Conservation (phyloP, 345 rosid species). For the Isatis tinctoria region DNA sequence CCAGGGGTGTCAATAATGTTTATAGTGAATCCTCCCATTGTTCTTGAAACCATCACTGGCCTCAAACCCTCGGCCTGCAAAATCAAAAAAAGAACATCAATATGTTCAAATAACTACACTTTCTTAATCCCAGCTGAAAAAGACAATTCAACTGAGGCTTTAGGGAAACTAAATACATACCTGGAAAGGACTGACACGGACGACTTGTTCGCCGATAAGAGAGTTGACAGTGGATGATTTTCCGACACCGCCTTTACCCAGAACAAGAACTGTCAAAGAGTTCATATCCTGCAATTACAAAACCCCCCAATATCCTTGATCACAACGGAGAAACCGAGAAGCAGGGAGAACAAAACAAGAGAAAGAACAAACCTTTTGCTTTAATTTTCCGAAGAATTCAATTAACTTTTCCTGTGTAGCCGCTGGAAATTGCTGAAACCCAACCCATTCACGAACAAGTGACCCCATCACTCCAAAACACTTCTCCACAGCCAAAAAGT, state of each 20-base stretch:
- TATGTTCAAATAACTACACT: background rate
- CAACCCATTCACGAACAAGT: conserved; percentile 66
- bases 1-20: conserved; percentile 82
- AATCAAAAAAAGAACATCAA: background rate
- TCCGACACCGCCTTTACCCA: conserved; percentile 89
- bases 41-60: conserved; percentile 72
- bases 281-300: conserved; percentile 49
- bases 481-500: background rate
- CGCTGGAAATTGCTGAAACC: conserved; percentile 72
- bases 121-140: background rate
- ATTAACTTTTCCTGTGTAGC: conserved; percentile 60
- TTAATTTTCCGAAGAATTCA: conserved; percentile 58
- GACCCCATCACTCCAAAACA: conserved; percentile 41
- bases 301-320: background rate
- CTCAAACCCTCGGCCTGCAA: conserved; percentile 63
- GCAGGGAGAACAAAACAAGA: background rate
- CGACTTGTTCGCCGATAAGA: conserved; percentile 70
- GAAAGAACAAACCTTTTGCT: conserved; percentile 56
- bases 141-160: background rate
- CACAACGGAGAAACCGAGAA: conserved; percentile 9
- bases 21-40: conserved; percentile 66
- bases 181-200: conserved; percentile 73
- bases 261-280: conserved; percentile 67
- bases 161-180: conserved; percentile 17
- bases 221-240: conserved; percentile 87